Percentiles rank a stretch among this genome's conserved stretches.
Conservation (phyloP, 495 filamentous ascomycete species). For the Neurospora sp. region DNA sequence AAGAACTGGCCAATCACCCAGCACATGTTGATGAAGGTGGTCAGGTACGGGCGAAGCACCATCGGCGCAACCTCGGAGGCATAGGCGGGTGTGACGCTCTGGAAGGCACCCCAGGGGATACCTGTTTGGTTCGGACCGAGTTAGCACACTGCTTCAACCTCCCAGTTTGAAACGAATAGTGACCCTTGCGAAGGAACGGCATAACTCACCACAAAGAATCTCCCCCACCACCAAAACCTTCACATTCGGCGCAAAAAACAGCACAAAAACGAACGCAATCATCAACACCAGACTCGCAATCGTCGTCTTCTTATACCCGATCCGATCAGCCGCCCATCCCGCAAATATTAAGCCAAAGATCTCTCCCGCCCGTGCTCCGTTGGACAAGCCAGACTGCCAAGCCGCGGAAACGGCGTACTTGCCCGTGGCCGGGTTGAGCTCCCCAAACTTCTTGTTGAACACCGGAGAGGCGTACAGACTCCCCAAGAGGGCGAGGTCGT, state of each 20-base stretch:
- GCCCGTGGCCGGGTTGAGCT: conserved; percentile 7
- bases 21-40: conserved; percentile 62
- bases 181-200: not conserved
- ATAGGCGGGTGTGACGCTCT: conserved; percentile 56
- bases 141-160: not conserved
- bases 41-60: conserved; percentile 53
- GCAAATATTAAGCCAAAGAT: conserved; percentile 28
- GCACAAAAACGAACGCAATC: conserved; percentile 41
- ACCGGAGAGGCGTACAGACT: conserved; percentile 25
- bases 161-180: not conserved
- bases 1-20: conserved; percentile 65
- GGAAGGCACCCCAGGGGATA: conserved; percentile 55
- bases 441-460: conserved; percentile 27
- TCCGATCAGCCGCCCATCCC: conserved; percentile 23
- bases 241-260: conserved; percentile 52
- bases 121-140: conserved; percentile 33
- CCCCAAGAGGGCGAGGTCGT: conserved; percentile 32
- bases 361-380: conserved; percentile 26
- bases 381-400: conserved; percentile 27
- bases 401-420: conserved; percentile 24
- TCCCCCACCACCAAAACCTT: conserved; percentile 52
- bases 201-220: conserved; percentile 37
- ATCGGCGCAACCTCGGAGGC: conserved; percentile 60
- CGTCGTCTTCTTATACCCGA: conserved; percentile 25
- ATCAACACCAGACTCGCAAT: conserved; percentile 33